These are phyloP conservation scores for Telopea speciosissima DNA, from an alignment of 177 flowering plant genomes.

Conservation along the genomic window DNA sequence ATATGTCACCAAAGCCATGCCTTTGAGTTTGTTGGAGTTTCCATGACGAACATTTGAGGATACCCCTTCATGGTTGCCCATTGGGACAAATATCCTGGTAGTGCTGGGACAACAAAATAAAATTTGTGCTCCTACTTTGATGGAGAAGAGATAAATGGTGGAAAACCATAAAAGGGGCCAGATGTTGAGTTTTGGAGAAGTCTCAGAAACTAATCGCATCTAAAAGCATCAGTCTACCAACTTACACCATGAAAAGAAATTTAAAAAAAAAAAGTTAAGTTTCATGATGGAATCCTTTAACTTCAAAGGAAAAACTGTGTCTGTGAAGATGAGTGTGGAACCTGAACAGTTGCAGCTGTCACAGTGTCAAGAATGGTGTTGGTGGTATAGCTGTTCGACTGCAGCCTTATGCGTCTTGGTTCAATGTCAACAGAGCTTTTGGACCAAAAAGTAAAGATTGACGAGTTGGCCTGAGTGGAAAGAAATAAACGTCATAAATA, in stretches of 20 bases:
- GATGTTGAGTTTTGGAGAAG: not conserved
- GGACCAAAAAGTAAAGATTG: constrained; percentile 81
- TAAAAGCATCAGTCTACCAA: not conserved
- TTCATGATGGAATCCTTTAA: too few species aligned
- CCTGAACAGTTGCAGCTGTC: constrained; percentile 98
- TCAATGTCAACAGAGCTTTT: constrained; percentile 91
- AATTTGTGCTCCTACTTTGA: too few species aligned
- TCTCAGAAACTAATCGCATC: not conserved
- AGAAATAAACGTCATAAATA: constrained; percentile 2
- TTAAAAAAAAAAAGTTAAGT: not conserved
- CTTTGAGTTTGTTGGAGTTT: not conserved
- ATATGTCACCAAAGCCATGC: not conserved
- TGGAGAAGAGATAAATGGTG: not conserved
- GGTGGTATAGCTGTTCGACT: constrained; percentile 87
- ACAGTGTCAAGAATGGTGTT: constrained; percentile 83
- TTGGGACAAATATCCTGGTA: not conserved
- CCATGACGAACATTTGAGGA: not conserved
- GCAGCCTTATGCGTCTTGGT: constrained; percentile 83
- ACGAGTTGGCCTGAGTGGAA: constrained; percentile 55
- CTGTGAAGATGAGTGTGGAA: constrained; percentile 9
- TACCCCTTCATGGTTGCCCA: not conserved
- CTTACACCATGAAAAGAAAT: too few species aligned
- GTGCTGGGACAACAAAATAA: not conserved
- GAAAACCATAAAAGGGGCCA: not conserved
- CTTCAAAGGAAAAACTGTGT: not conserved